Conservation (phyloP, 2,329 filamentous ascomycete genomes). For the Cladosporium sp. region DNA sequence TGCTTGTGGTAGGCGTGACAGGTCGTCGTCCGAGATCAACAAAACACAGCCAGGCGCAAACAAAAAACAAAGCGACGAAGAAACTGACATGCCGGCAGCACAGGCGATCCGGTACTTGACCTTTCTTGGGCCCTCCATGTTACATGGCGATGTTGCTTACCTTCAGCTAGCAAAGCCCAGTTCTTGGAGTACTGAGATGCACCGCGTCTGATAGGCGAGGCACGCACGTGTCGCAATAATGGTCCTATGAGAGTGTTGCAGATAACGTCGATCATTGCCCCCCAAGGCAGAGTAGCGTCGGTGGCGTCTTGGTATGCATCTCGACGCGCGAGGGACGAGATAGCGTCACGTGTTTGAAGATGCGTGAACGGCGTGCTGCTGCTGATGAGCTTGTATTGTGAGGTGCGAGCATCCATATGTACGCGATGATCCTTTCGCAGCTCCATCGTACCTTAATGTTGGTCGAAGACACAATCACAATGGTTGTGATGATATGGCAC, state of each 20-base stretch:
- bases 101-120: constrained; percentile 2
- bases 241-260: constrained; percentile 15
- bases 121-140: neutral
- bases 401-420: neutral
- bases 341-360: constrained; percentile 1
- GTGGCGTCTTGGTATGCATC: constrained; percentile 19
- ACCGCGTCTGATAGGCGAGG: constrained; percentile 6
- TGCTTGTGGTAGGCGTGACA: neutral
- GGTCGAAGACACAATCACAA: neutral
- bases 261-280: constrained; percentile 8
- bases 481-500: neutral
- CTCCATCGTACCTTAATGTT: too few relatives aligned
- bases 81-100: neutral
- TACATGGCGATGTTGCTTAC: constrained; percentile 7
- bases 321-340: neutral
- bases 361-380: neutral
- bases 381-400: neutral
- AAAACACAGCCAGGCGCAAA: neutral
- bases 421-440: neutral
- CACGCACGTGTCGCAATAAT: constrained; percentile 12
- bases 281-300: neutral
- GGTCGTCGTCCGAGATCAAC: neutral
- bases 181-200: constrained; percentile 2
- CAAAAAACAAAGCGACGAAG: neutral
- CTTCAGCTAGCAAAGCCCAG: constrained; percentile 11